Evolutionary conservation across 495 filamentous ascomycete species (phyloP).

Genomic region (Rhypophila decipiens): DNA sequence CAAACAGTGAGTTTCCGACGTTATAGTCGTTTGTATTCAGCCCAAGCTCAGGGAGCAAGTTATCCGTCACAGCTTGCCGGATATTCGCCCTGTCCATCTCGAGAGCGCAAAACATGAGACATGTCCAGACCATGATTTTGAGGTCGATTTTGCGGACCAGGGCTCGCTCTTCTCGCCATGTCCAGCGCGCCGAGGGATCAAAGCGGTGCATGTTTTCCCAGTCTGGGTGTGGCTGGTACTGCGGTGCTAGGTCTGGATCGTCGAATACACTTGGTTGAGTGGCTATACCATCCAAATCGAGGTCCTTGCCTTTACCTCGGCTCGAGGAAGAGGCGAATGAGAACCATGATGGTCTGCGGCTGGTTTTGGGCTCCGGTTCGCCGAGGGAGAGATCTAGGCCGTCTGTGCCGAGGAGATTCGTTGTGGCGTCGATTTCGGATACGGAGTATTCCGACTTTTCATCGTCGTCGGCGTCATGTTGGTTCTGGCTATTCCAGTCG

Average conservation of each 20-base stretch:
- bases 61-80: constrained; percentile 63
- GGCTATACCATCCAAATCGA: constrained; percentile 13
- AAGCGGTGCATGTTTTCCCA: constrained; percentile 58
- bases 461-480: constrained; percentile 11
- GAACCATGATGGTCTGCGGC: constrained; percentile 4
- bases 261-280: constrained; percentile 33
- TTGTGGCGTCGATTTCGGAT: no score
- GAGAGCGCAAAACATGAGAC: constrained; percentile 75
- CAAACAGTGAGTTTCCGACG: constrained; percentile 67
- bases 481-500: constrained; percentile 20
- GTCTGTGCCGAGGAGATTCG: constrained; percentile 7
- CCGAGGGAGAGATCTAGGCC: constrained; percentile 7
- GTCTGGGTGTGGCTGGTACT: constrained; percentile 45
- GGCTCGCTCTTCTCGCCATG: constrained; percentile 58
- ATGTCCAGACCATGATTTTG: constrained; percentile 48
- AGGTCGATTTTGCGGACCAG: constrained; percentile 52
- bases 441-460: constrained; percentile 3
- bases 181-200: constrained; percentile 68
- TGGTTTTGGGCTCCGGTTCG: constrained; percentile 7
- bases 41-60: constrained; percentile 53
- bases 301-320: constrained; percentile 6
- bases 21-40: constrained; percentile 69
- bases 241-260: constrained; percentile 40
- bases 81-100: constrained; percentile 75
- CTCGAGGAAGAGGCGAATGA: constrained; percentile 9